Evolutionary conservation across 1,139 yeast genomes (phyloP).

Genomic region (Kodamaea alishanica): DNA sequence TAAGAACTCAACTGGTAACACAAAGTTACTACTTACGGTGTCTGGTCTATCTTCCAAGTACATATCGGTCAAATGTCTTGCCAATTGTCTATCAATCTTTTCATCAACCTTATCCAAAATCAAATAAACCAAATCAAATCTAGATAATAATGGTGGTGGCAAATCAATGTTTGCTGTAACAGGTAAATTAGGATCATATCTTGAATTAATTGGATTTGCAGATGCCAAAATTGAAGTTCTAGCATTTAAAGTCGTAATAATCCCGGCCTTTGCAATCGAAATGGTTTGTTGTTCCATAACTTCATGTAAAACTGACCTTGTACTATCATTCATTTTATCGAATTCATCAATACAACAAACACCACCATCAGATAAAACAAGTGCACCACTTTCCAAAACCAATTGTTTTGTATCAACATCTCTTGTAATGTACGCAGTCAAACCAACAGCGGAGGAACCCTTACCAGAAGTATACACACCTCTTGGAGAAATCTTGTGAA

Average conservation of each 20-base stretch:
- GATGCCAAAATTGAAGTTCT: constrained; percentile 94
- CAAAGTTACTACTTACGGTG: constrained; percentile 60
- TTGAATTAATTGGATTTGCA: constrained; percentile 96
- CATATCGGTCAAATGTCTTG: constrained; percentile 86
- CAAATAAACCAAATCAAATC: constrained; percentile 91
- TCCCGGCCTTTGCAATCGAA: constrained; percentile 97
- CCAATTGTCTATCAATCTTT: constrained; percentile 76
- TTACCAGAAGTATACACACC: constrained; percentile 98
- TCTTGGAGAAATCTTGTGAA: constrained; percentile 95
- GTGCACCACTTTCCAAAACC: constrained; percentile 93
- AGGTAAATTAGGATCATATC: constrained; percentile 89
- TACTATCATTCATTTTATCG: constrained; percentile 94
- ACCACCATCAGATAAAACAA: constrained; percentile 96
- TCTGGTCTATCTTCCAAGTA: constrained; percentile 86
- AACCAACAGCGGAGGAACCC: constrained; percentile 98
- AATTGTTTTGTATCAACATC: constrained; percentile 91
- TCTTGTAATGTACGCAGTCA: constrained; percentile 93
- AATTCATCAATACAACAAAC: constrained; percentile 98
- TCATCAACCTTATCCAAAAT: constrained; percentile 92
- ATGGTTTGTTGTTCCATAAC: constrained; percentile 99
- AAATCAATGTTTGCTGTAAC: constrained; percentile 93
- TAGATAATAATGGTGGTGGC: constrained; percentile 91
- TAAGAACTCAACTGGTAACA: constrained; percentile 81
- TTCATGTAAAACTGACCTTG: constrained; percentile 93
- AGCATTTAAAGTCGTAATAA: constrained; percentile 93